These are phyloP conservation scores for Aphanomyces stellatus DNA, from an alignment of 352 stramenopile genomes.

Conservation along the genomic window DNA sequence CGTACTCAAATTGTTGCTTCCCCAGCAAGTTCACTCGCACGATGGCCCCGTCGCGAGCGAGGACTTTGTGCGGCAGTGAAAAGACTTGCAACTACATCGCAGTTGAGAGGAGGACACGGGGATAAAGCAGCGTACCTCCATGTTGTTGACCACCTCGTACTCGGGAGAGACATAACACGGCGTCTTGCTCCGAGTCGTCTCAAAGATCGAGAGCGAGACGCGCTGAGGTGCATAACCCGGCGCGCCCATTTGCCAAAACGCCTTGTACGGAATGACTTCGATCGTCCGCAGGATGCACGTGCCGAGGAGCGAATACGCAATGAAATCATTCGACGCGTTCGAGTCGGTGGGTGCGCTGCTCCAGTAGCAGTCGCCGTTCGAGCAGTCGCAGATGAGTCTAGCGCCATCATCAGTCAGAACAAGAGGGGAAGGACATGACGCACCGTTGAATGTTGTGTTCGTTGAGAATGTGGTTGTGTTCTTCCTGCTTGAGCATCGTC, in stretches of 20 bases:
- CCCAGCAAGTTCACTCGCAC: constrained; percentile 52
- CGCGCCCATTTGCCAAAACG: constrained; percentile 61
- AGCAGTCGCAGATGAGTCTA: constrained; percentile 62
- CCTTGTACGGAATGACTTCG: constrained; percentile 59
- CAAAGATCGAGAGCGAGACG: constrained; percentile 51
- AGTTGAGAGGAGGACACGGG: background rate
- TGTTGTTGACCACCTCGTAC: constrained; percentile 36
- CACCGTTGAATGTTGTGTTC: background rate
- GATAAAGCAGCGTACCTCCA: background rate
- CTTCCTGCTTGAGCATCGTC: constrained; percentile 21
- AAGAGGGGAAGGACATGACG: too few relatives aligned
- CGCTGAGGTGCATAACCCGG: constrained; percentile 52
- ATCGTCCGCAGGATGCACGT: constrained; percentile 38
- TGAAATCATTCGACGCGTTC: constrained; percentile 42
- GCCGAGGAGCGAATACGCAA: constrained; percentile 45
- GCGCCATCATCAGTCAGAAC: too few relatives aligned
- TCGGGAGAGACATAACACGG: constrained; percentile 44
- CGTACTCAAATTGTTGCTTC: constrained; percentile 42
- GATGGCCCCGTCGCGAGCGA: constrained; percentile 34
- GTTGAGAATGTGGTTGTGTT: background rate
- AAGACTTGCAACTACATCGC: constrained; percentile 23
- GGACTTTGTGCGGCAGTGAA: constrained; percentile 34
- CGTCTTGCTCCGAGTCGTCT: constrained; percentile 16
- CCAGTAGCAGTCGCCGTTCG: constrained; percentile 59
- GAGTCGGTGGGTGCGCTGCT: constrained; percentile 57